phyloP scores from a whole-genome alignment of 176 grass and related monocot genomes.

The Luzula sylvatica region DNA sequence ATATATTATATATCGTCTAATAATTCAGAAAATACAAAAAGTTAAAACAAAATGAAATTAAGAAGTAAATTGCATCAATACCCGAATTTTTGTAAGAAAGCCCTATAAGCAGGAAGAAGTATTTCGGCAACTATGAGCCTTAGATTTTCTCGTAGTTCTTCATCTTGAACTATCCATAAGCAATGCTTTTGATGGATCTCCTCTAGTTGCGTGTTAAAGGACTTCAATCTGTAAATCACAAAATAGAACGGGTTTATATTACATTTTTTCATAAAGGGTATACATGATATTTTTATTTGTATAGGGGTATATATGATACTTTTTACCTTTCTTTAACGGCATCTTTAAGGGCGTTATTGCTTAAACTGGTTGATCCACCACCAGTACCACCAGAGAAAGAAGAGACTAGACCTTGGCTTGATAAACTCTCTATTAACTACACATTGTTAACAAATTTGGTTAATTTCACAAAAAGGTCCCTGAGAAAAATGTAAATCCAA shows the following conservation, averaged over 20 bases:
- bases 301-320: not conserved
- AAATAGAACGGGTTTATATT: conserved; percentile 9
- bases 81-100: conserved; percentile 50
- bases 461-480: not conserved
- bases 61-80: conserved; percentile 17
- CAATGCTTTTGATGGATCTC: conserved; percentile 47
- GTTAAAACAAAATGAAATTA: too few relatives aligned
- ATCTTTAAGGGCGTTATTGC: not conserved
- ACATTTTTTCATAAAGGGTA: too few relatives aligned
- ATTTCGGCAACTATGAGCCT: conserved; percentile 58
- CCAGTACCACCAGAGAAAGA: conserved; percentile 25
- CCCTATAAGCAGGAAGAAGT: conserved; percentile 66
- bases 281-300: too few relatives aligned
- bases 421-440: conserved; percentile 48
- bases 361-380: conserved; percentile 9
- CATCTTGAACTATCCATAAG: conserved; percentile 57
- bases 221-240: conserved; percentile 35
- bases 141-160: conserved; percentile 39
- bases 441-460: not conserved
- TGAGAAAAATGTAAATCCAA: conserved; percentile 17
- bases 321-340: conserved; percentile 11
- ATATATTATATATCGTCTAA: too few relatives aligned
- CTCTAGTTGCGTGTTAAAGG: conserved; percentile 51
- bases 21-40: too few relatives aligned
- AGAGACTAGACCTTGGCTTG: conserved; percentile 38